Evolutionary conservation across 768 basidiomycete genomes (phyloP).

Genomic region (Tulasnella sp.): DNA sequence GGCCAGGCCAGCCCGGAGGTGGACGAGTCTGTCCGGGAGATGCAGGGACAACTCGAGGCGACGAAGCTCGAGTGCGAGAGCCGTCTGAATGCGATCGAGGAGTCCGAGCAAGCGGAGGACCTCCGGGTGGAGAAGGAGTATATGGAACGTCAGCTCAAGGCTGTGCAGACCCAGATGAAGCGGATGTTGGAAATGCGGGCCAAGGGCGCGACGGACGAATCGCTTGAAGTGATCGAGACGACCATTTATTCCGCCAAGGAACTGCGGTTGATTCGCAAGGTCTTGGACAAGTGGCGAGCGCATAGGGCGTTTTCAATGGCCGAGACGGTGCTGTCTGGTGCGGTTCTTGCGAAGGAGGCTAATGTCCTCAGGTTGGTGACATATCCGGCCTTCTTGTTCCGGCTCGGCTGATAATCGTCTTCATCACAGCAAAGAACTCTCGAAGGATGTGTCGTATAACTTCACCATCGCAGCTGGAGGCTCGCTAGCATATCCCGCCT

Average conservation of each 20-base stretch:
- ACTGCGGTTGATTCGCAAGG: conserved; percentile 67
- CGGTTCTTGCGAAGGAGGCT: conserved; percentile 83
- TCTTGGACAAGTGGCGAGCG: conserved; percentile 73
- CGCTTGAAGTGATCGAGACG: conserved; percentile 57
- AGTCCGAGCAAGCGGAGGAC: conserved; percentile 61
- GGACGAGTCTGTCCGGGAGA: conserved; percentile 39
- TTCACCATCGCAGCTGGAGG: conserved; percentile 82
- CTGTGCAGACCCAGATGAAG: conserved; percentile 73
- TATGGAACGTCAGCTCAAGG: conserved; percentile 76
- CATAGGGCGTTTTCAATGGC: conserved; percentile 87
- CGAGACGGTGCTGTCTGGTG: conserved; percentile 71
- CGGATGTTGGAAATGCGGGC: conserved; percentile 64
- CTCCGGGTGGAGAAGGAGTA: conserved; percentile 83
- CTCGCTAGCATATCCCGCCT: conserved; percentile 61
- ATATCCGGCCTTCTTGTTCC: not conserved
- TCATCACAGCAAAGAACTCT: conserved; percentile 59
- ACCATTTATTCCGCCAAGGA: conserved; percentile 73
- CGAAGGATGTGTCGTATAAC: conserved; percentile 82
- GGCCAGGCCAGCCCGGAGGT: conserved; percentile 53
- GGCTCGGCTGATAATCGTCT: conserved; percentile 5
- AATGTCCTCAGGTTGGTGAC: conserved; percentile 69
- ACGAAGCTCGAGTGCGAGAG: conserved; percentile 42
- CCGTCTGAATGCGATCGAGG: conserved; percentile 41
- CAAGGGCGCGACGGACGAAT: conserved; percentile 53
- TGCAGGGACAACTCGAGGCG: conserved; percentile 53